A percentile compares a stretch with the other conserved stretches of the same genome.
phyloP scores from a whole-genome alignment of 2,329 filamentous ascomycete species.

The Tolypocladium amazonense region DNA sequence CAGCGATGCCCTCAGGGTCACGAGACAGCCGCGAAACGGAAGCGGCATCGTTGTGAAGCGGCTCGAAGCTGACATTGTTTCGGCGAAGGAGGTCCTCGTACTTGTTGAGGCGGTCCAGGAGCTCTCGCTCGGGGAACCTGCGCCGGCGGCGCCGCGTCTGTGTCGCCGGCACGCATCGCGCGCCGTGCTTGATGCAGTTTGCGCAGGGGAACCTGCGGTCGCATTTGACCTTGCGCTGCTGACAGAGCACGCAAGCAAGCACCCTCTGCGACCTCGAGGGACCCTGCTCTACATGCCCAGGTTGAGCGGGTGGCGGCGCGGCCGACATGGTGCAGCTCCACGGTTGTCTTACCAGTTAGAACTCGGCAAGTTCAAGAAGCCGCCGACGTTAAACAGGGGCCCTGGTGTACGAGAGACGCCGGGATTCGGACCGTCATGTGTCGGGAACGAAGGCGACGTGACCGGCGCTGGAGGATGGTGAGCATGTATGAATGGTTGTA shows the following conservation, averaged over 20 bases:
- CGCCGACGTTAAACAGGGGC: too few species aligned
- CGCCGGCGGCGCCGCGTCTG: conserved; percentile 24
- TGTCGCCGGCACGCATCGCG: conserved; percentile 32
- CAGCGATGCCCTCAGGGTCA: neutral
- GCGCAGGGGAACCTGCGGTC: conserved; percentile 47
- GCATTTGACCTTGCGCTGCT: conserved; percentile 55
- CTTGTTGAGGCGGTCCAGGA: conserved; percentile 43
- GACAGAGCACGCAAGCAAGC: conserved; percentile 46
- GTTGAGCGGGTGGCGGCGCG: neutral
- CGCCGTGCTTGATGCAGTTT: conserved; percentile 35
- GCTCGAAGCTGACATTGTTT: conserved; percentile 44
- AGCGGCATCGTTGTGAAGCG: conserved; percentile 16
- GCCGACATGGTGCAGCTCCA: neutral
- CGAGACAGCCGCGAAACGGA: neutral
- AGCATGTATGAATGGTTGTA: too few species aligned
- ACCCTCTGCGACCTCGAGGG: conserved; percentile 16
- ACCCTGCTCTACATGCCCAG: neutral
- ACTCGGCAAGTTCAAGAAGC: too few species aligned
- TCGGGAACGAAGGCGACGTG: too few species aligned
- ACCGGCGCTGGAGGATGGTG: too few species aligned
- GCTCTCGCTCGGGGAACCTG: conserved; percentile 44
- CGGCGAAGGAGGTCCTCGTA: conserved; percentile 47
- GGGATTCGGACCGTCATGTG: too few species aligned
- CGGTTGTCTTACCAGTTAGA: neutral
- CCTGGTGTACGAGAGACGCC: too few species aligned